Evolutionary conservation across 2,329 filamentous ascomycete species (phyloP).

Genomic region (Penicillium sp.): DNA sequence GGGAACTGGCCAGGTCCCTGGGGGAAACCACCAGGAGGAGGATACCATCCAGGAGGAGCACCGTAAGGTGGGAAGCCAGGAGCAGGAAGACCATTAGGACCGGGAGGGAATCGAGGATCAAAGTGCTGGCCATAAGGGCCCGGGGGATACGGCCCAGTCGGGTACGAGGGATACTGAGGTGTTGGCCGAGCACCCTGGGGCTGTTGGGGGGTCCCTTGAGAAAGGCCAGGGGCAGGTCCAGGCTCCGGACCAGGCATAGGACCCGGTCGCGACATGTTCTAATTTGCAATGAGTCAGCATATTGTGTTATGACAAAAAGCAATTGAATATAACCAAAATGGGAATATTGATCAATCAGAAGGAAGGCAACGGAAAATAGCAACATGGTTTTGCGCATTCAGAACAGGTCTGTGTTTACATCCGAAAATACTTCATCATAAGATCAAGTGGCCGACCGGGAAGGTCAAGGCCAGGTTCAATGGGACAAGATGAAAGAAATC

Average conservation of each 20-base stretch:
- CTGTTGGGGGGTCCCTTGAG: constrained; percentile 47
- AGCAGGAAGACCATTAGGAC: constrained; percentile 41
- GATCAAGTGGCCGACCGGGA: constrained; percentile 25
- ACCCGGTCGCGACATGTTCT: constrained; percentile 47
- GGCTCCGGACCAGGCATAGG: constrained; percentile 25
- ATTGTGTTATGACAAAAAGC: neutral
- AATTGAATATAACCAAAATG: constrained; percentile 2
- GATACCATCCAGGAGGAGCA: constrained; percentile 74
- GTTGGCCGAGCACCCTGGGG: constrained; percentile 40
- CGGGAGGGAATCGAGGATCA: constrained; percentile 53
- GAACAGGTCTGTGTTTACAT: constrained; percentile 85
- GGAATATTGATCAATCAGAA: constrained; percentile 68
- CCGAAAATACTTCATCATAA: constrained; percentile 88
- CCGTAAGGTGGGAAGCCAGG: constrained; percentile 69
- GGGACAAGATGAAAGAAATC: constrained; percentile 4
- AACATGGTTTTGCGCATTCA: constrained; percentile 95
- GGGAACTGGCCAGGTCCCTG: constrained; percentile 65
- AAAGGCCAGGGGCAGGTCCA: constrained; percentile 33
- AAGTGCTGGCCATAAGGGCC: constrained; percentile 45
- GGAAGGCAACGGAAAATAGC: constrained; percentile 99
- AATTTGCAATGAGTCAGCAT: constrained; percentile 23
- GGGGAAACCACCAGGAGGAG: constrained; percentile 70
- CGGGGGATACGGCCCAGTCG: constrained; percentile 43
- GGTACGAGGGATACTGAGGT: constrained; percentile 44
- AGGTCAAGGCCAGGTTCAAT: neutral